Evolutionary conservation across 129 eudicot genomes (phyloP), one percentile per base, ranked within the genome.

Genomic region (Mikania micrantha): DNA sequence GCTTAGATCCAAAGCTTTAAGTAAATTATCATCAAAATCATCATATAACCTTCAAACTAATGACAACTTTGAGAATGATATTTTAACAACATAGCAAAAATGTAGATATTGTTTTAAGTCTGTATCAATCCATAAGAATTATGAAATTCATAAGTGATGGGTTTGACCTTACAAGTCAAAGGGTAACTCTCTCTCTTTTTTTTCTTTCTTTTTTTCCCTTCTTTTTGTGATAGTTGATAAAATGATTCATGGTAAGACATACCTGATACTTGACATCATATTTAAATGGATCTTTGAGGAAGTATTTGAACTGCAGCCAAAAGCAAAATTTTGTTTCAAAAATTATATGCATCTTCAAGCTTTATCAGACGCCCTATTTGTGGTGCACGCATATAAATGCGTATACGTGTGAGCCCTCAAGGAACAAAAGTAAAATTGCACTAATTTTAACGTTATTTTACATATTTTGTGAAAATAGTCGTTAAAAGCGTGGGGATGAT

Each of bases 221-320:
- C n/a, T n/a, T n/a, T 71, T 17, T 63, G 53, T 25, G 64, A 63
- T 38, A 20, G 21, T 12, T 72, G 41, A 24, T 73, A 7, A n/a
- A n/a, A 56, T 48, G 69, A 48, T 61, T 63, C 21, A 48, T 42
- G 31, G 47, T 2, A 15, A 27, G 21, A 34, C 36, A 40, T 86
- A 93, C 99, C 98, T 93, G 96, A 74, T 93, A 93, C 79, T 93
- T 93, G 82, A 93, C 96, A 58, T 88, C 98, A 50, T 93, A 88
- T 79, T 88, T 93, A 36, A 89, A 83, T 41, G 98, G 99, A 71
- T 93, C 99, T 70, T 84, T 89, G 75, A 93, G 96, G 80, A 92
- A 82, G 83, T 92, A 92, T 78, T 92, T 89, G 83, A 88, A 83
- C 98, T 92, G 95, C 74, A 75, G 44, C 32, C 25, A 31, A 9